Evolutionary conservation across 257 asterid genomes (phyloP).

Genomic region (Solanum okadae): DNA sequence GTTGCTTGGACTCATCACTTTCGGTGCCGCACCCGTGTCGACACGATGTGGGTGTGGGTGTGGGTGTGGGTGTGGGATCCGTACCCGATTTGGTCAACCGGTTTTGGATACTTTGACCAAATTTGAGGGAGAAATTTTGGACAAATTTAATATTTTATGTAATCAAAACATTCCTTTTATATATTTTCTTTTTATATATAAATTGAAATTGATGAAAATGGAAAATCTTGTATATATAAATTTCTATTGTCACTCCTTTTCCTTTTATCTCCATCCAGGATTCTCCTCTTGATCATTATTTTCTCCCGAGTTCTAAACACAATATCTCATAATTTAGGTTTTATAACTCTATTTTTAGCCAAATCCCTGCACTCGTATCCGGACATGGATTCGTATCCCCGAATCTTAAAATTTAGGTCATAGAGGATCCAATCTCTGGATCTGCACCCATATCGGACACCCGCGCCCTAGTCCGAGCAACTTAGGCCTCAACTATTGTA

Average conservation of each 20-base stretch:
- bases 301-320: background rate
- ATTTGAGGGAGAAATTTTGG: background rate
- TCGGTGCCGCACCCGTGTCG: background rate
- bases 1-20: background rate
- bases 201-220: background rate
- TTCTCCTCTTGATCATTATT: background rate
- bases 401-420: background rate
- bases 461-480: background rate
- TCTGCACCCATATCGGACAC: background rate
- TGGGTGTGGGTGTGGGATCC: background rate
- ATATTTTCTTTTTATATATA: too few relatives aligned
- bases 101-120: background rate
- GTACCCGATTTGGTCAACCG: background rate
- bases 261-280: background rate
- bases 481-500: background rate
- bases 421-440: background rate
- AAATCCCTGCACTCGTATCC: background rate
- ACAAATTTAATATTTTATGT: background rate
- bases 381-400: background rate
- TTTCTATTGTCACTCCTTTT: background rate
- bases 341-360: background rate
- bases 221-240: background rate
- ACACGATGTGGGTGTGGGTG: too few relatives aligned
- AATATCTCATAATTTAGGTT: background rate
- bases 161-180: background rate